These are phyloP conservation scores for Hypoxylon lenormandii DNA, from an alignment of 495 filamentous ascomycete genomes.

Conservation along the genomic window DNA sequence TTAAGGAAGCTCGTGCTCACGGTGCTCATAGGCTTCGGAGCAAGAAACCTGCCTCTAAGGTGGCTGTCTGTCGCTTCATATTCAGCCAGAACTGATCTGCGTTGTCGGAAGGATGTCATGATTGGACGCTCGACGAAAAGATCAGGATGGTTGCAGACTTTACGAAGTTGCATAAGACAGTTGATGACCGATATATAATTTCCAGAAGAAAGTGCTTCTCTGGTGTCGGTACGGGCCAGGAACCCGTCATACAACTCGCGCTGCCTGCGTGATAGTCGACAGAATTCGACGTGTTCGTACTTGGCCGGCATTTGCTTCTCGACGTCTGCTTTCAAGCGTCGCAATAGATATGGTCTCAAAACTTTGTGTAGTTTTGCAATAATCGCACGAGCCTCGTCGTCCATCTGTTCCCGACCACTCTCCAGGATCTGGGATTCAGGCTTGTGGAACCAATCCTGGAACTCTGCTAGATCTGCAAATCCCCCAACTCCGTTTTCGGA, in stretches of 20 bases:
- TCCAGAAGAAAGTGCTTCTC: conserved; percentile 87
- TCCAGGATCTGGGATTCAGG: conserved; percentile 96
- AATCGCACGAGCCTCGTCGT: conserved; percentile 87
- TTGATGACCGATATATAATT: conserved; percentile 99
- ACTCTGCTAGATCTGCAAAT: conserved; percentile 90
- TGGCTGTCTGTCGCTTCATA: conserved; percentile 81
- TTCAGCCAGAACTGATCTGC: conserved; percentile 79
- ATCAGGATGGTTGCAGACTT: conserved; percentile 99
- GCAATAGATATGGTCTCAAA: conserved; percentile 89
- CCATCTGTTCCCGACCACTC: conserved; percentile 90
- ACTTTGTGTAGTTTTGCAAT: conserved; percentile 93
- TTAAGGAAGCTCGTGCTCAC: conserved; percentile 84
- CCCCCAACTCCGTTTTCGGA: conserved; percentile 85
- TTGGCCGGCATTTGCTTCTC: conserved; percentile 99
- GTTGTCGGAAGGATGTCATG: conserved; percentile 95
- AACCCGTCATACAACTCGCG: conserved; percentile 97
- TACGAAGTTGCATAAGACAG: conserved; percentile 96
- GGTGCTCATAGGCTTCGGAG: conserved; percentile 71
- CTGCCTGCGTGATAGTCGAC: conserved; percentile 92
- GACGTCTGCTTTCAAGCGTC: conserved; percentile 94
- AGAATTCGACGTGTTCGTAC: conserved; percentile 96
- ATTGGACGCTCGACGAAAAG: conserved; percentile 98
- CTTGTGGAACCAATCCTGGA: conserved; percentile 90
- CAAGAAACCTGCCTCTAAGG: conserved; percentile 74
- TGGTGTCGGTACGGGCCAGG: conserved; percentile 90